Evolutionary conservation across 805 yeast genomes (phyloP).

Genomic region (Candida adriatica): DNA sequence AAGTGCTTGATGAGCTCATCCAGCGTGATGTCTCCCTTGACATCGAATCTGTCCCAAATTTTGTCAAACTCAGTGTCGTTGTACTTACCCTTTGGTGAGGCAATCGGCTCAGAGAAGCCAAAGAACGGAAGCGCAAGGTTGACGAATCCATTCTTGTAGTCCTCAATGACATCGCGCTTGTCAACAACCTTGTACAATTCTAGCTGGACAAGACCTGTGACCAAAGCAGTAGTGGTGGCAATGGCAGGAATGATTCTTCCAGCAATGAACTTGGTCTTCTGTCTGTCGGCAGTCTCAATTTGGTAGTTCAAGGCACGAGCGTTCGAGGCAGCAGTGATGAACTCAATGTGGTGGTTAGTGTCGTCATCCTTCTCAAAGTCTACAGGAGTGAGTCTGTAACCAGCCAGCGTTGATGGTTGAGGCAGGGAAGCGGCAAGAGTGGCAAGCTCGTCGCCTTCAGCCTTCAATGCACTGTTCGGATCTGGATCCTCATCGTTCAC

Average conservation of each 20-base stretch:
- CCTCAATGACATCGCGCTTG: conserved; percentile 66
- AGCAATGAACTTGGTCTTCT: conserved; percentile 93
- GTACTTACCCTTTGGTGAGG: conserved; percentile 75
- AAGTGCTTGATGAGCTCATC: conserved; percentile 69
- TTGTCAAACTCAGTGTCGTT: conserved; percentile 73
- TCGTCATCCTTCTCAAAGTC: conserved; percentile 99
- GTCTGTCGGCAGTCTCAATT: conserved; percentile 82
- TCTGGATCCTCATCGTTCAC: conserved; percentile 85
- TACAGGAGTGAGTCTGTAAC: conserved; percentile 79
- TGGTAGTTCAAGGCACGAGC: conserved; percentile 89
- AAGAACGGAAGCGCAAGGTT: conserved; percentile 92
- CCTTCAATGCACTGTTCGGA: conserved; percentile 50
- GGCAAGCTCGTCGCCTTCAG: conserved; percentile 60
- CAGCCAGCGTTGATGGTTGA: conserved; percentile 80
- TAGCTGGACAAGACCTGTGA: conserved; percentile 88
- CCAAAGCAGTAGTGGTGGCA: conserved; percentile 98
- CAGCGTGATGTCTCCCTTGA: conserved; percentile 70
- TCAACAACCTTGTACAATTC: conserved; percentile 90
- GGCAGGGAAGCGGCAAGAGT: conserved; percentile 75
- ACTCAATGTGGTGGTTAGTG: conserved; percentile 91
- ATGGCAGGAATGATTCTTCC: conserved; percentile 98
- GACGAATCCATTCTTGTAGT: conserved; percentile 87
- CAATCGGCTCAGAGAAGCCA: conserved; percentile 94
- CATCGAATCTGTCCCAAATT: conserved; percentile 93
- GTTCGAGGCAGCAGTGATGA: conserved; percentile 92